Evolutionary conservation across 2,329 filamentous ascomycete species (phyloP).

Genomic region (Ceratocystis albifundus): DNA sequence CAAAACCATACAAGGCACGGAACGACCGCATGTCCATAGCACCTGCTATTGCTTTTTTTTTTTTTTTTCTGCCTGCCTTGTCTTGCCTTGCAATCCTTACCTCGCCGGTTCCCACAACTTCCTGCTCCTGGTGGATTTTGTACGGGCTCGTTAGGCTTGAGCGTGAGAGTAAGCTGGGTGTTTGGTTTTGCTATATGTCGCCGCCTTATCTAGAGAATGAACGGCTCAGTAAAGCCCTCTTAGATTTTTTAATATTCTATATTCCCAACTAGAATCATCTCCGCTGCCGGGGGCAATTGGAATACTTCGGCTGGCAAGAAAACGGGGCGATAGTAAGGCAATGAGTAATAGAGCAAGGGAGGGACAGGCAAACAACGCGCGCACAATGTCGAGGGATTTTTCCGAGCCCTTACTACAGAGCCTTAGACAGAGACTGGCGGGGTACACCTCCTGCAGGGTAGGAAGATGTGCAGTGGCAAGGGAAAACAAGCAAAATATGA

Average conservation of each 20-base stretch:
- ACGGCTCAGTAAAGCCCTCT: too few relatives aligned
- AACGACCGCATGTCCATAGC: background rate
- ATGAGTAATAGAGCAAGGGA: background rate
- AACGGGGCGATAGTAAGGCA: background rate
- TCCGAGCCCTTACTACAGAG: background rate
- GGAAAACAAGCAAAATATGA: slow-evolving; percentile 6
- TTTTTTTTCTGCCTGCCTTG: background rate
- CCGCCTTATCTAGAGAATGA: background rate
- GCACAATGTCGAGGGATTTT: slow-evolving; percentile 5
- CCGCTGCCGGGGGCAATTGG: background rate
- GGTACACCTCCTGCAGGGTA: background rate
- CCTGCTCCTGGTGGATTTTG: slow-evolving; percentile 1
- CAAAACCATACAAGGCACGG: slow-evolving; percentile 5
- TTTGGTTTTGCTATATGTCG: background rate
- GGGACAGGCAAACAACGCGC: background rate
- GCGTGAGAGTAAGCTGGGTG: background rate
- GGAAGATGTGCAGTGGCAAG: slow-evolving; percentile 4
- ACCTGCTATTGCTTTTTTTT: background rate
- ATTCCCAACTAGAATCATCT: too few relatives aligned
- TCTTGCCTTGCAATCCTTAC: background rate
- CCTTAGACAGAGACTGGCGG: background rate
- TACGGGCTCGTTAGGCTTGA: background rate
- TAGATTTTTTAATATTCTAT: too few relatives aligned
- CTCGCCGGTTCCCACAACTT: slow-evolving; percentile 5
- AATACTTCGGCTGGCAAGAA: background rate